These are phyloP conservation scores for Kluyveromyces sp. DNA, from an alignment of 1,139 yeast species.

Conservation along the genomic window DNA sequence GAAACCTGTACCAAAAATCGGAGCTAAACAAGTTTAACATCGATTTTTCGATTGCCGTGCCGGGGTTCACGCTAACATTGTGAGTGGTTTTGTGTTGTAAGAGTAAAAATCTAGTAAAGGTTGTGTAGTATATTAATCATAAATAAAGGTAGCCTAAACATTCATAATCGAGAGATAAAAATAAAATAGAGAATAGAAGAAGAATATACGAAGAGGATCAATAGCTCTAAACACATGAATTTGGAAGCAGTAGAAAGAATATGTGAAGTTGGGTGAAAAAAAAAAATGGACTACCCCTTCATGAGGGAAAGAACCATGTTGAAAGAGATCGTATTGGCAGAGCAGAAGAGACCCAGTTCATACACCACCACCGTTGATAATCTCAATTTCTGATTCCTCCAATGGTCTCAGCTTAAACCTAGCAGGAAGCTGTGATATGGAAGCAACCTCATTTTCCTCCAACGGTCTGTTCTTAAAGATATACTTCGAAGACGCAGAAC, in stretches of 20 bases:
- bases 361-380: constrained; percentile 77
- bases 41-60: constrained; percentile 23
- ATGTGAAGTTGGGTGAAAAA: neutral
- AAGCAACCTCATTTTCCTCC: constrained; percentile 32
- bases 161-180: too few relatives aligned
- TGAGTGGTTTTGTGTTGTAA: too few relatives aligned
- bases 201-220: too few relatives aligned
- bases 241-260: too few relatives aligned
- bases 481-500: constrained; percentile 34
- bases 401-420: constrained; percentile 62
- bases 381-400: constrained; percentile 62
- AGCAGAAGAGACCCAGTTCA: constrained; percentile 4
- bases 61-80: constrained; percentile 18
- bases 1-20: constrained; percentile 21
- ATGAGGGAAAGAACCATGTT: neutral
- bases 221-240: too few relatives aligned
- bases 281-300: neutral
- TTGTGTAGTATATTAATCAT: neutral
- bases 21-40: constrained; percentile 11
- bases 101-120: too few relatives aligned
- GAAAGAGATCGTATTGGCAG: too few relatives aligned
- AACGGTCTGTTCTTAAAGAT: constrained; percentile 29
- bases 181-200: too few relatives aligned
- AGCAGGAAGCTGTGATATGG: constrained; percentile 59
- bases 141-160: neutral